Base-by-base conservation (phyloP, 2,329 filamentous ascomycete genomes). In the Diaporthe sp. region DNA sequence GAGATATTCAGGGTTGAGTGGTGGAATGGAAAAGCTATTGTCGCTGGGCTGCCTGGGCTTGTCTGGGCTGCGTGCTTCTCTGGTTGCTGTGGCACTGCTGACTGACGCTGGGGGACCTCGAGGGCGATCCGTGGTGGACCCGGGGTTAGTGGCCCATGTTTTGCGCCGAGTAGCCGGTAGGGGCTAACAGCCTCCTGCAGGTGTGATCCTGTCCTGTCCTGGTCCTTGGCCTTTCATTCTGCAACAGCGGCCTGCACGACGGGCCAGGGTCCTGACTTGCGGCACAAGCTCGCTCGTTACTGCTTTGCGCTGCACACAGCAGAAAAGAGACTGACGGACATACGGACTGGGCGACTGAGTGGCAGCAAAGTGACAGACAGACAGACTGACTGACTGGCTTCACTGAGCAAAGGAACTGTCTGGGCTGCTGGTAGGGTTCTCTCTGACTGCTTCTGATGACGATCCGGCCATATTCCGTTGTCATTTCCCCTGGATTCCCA, bases 71-170 rank as follows among this genome's bases (percentile, higher is more conserved):
- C 19, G 22, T n/a, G 65, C 9, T 68, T 53, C 34, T 68, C 65
- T 68, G 65, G 65, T 68, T 68, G 65, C 65, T 53, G 65, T 68
- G 65, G 65, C 65, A 53, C 65, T 68, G 65, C 65, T 68, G 65
- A 68, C 65, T 68, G 65, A 55, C 46, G 31, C 65, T 70, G 34
- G 46, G 49, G 34, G 34, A 42, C 9, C 13, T 39, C 34, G 49
- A 70, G 65, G 65, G 34, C 65, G 65, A 70, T 70, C 65, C 34
- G 49, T 70, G 65, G 65, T 70, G 65, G 65, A 42, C 46, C 46
- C 49, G 65, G 65, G 65, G 65, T 55, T 55, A 34, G 34, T 70
- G 34, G 65, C 65, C 65, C 65, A 70, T 70, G 65, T 70, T 53
- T 70, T 70, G 65, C 46, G 65, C 65, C 65, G 65, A 55, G 65